Percentiles rank a stretch among this genome's conserved stretches.
Conservation (phyloP, 2,329 filamentous ascomycete species). For the Talaromyces funiculosus region DNA sequence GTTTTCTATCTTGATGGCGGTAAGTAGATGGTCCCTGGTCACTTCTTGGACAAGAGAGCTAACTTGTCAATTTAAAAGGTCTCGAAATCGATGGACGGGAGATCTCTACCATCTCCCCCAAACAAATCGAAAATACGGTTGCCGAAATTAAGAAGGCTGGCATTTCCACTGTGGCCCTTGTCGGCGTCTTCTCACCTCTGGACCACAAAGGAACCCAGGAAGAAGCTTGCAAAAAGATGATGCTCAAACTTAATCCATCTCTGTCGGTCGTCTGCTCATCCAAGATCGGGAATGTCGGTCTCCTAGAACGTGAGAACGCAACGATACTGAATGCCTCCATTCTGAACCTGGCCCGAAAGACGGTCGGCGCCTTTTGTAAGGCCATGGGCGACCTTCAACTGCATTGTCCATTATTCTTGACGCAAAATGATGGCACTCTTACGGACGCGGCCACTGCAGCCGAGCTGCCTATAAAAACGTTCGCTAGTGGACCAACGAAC, state of each 20-base stretch:
- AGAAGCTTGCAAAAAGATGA: slow-evolving; percentile 33
- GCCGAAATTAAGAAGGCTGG: slow-evolving; percentile 31
- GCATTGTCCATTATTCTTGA: slow-evolving; percentile 54
- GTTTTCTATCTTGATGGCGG: slow-evolving; percentile 10
- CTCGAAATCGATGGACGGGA: slow-evolving; percentile 47
- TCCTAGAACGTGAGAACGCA: slow-evolving; percentile 58
- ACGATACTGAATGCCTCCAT: slow-evolving; percentile 61
- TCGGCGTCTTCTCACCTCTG: slow-evolving; percentile 45
- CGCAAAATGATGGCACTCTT: slow-evolving; percentile 60
- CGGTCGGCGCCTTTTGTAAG: slow-evolving; percentile 51
- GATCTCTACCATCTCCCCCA: slow-evolving; percentile 35
- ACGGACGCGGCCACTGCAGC: slow-evolving; percentile 51
- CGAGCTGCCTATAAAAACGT: slow-evolving; percentile 55
- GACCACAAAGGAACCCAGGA: slow-evolving; percentile 41
- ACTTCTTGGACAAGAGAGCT: not conserved
- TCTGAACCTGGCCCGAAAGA: slow-evolving; percentile 52
- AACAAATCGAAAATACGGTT: slow-evolving; percentile 33
- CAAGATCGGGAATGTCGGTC: slow-evolving; percentile 41
- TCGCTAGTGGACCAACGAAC: slow-evolving; percentile 60
- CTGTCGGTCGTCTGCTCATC: slow-evolving; percentile 41
- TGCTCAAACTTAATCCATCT: slow-evolving; percentile 26
- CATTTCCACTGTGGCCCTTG: slow-evolving; percentile 37
- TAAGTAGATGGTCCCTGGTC: not conserved
- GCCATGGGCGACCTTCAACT: slow-evolving; percentile 49
- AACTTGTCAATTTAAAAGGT: slow-evolving; percentile 19